Conservation (phyloP, 2,329 filamentous ascomycete genomes). For the Aspergillus brunneoviolaceus region DNA sequence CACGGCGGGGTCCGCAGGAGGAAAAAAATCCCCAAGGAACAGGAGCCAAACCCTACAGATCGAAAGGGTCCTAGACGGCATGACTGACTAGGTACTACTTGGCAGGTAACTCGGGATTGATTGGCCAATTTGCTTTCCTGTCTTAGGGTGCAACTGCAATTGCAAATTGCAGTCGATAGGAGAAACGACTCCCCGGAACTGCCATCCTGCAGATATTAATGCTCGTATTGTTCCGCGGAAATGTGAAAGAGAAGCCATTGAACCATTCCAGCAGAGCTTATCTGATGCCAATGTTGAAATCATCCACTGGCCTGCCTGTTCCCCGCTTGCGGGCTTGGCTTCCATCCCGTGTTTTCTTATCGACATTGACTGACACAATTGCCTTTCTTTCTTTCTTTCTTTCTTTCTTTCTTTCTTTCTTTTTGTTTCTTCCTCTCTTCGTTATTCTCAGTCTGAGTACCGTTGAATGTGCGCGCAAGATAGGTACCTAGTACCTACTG, state of each 20-base stretch:
- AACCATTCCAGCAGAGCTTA: background rate
- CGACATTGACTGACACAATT: background rate
- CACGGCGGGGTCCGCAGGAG: constrained; percentile 3
- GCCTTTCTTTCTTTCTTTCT: no score
- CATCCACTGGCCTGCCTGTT: background rate
- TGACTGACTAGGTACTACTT: background rate
- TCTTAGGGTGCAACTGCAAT: background rate
- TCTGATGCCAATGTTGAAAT: background rate
- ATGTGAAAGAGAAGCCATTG: background rate
- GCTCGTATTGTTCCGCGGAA: background rate
- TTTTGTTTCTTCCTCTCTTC: no score
- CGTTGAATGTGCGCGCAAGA: no score
- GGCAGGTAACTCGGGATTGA: background rate
- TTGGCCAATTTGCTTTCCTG: background rate
- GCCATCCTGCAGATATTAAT: background rate
- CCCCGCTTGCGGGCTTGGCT: background rate
- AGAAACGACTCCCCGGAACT: background rate
- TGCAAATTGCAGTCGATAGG: background rate
- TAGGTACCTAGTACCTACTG: no score
- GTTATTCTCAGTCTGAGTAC: no score
- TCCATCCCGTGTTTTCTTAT: background rate
- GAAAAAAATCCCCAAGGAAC: background rate
- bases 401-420: no score
- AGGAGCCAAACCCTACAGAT: background rate
- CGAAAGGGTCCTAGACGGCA: background rate